phyloP scores from a whole-genome alignment of 495 filamentous ascomycete genomes.

The Podospora australis region DNA sequence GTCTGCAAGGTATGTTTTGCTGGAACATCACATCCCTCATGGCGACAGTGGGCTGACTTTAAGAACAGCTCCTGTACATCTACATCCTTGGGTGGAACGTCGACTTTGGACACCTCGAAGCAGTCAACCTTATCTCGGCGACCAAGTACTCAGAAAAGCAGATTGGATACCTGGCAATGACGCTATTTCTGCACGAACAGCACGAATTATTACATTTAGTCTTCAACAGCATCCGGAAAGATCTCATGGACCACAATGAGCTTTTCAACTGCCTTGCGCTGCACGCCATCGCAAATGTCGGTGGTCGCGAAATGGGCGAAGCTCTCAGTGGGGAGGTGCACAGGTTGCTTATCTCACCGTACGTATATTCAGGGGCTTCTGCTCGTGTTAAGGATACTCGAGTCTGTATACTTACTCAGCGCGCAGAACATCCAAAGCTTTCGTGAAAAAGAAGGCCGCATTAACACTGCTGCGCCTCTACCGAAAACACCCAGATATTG shows the following conservation, averaged over 20 bases:
- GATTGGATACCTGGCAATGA: slow-evolving; percentile 97
- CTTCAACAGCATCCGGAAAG: slow-evolving; percentile 97
- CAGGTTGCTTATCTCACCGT: slow-evolving; percentile 91
- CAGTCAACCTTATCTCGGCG: slow-evolving; percentile 93
- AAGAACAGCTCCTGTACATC: slow-evolving; percentile 85
- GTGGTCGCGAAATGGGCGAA: slow-evolving; percentile 94
- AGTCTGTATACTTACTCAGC: no score
- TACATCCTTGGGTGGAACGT: slow-evolving; percentile 99
- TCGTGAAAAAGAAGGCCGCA: slow-evolving; percentile 99
- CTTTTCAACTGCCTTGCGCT: slow-evolving; percentile 96
- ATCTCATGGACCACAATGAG: slow-evolving; percentile 90
- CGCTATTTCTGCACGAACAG: slow-evolving; percentile 92
- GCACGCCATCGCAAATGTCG: slow-evolving; percentile 97
- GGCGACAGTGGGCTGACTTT: no score
- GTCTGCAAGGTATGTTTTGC: slow-evolving; percentile 75
- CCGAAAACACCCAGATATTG: slow-evolving; percentile 86
- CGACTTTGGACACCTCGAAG: slow-evolving; percentile 97
- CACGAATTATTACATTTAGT: slow-evolving; percentile 95
- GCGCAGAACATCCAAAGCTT: slow-evolving; percentile 82
- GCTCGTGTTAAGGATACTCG: no score
- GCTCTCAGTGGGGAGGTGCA: slow-evolving; percentile 91
- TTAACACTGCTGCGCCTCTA: slow-evolving; percentile 93
- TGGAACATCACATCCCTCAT: no score
- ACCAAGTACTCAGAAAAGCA: slow-evolving; percentile 99
- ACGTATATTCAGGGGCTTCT: slow-evolving; percentile 30